Percentiles rank a stretch among this genome's conserved stretches.
These are phyloP conservation scores for Tulasnella sp. DNA, from an alignment of 768 basidiomycete genomes.

Conservation along the genomic window DNA sequence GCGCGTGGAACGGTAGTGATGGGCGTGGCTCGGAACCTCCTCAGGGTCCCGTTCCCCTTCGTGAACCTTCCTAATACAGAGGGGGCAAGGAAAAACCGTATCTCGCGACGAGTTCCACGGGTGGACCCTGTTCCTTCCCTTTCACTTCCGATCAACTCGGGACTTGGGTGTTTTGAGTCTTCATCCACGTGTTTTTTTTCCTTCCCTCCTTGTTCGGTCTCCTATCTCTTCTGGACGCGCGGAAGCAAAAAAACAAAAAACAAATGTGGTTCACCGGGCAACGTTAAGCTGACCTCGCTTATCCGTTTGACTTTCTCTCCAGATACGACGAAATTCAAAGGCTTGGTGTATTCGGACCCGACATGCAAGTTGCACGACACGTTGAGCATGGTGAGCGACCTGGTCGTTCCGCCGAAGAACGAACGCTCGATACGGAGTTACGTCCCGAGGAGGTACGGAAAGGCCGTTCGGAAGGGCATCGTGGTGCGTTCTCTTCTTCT, in stretches of 20 bases:
- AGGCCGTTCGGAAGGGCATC: slow-evolving; percentile 2
- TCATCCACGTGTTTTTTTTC: not conserved
- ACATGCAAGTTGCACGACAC: slow-evolving; percentile 6
- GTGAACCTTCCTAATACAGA: not conserved
- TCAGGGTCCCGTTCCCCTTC: not conserved
- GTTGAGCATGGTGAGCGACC: not conserved
- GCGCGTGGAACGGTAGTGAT: no score
- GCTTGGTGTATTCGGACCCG: slow-evolving; percentile 5
- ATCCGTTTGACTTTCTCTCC: not conserved
- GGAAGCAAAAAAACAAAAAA: not conserved
- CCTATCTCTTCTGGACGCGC: not conserved
- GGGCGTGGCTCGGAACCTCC: no score
- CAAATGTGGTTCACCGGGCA: no score
- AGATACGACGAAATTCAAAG: slow-evolving; percentile 4
- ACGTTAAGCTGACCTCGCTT: no score
- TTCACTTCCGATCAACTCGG: not conserved
- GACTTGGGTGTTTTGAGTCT: no score
- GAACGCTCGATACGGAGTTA: not conserved
- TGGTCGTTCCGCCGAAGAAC: not conserved
- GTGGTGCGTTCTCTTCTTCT: not conserved
- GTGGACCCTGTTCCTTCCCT: not conserved
- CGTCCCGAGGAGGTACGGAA: not conserved
- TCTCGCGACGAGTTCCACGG: not conserved
- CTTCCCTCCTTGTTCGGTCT: not conserved
- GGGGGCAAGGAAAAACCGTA: not conserved